Conservation (phyloP, 495 filamentous ascomycete genomes). For the Monascus purpureus region DNA sequence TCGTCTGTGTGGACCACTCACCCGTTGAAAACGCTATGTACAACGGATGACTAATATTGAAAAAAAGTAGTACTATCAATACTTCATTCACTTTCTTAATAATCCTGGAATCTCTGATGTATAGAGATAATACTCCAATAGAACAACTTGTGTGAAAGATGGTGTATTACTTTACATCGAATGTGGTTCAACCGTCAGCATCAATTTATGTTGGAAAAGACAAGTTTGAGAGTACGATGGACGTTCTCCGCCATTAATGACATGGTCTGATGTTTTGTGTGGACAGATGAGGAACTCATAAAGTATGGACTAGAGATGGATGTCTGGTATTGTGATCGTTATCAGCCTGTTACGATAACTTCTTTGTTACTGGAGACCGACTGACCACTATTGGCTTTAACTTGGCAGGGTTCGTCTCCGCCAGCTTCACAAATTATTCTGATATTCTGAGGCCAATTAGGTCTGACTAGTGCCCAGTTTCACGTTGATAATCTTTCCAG, state of each 20-base stretch:
- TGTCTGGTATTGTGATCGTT: conserved; percentile 54
- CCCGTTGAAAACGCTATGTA: too few species aligned
- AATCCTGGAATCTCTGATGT: too few species aligned
- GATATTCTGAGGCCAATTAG: not conserved
- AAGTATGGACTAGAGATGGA: conserved; percentile 87
- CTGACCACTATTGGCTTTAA: conserved; percentile 3
- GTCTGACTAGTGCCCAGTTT: conserved; percentile 42
- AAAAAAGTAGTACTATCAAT: too few species aligned
- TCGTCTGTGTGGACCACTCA: too few species aligned
- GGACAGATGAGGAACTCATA: conserved; percentile 86
- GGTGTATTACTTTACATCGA: conserved; percentile 95
- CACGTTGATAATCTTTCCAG: conserved; percentile 96
- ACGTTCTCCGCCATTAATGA: conserved; percentile 4
- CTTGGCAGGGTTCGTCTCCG: conserved; percentile 23
- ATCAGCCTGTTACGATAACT: not conserved
- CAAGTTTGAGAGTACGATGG: conserved; percentile 83
- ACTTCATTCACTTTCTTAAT: not conserved
- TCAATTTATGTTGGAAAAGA: conserved; percentile 96
- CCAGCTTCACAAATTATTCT: too few species aligned
- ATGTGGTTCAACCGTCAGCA: conserved; percentile 56
- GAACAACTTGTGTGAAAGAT: conserved; percentile 30
- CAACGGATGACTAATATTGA: too few species aligned
- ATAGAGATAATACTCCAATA: not conserved
- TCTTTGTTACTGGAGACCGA: not conserved
- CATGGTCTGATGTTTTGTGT: conserved; percentile 11